Conservation (phyloP, 2,329 filamentous ascomycete genomes). For the Talaromyces sp. region DNA sequence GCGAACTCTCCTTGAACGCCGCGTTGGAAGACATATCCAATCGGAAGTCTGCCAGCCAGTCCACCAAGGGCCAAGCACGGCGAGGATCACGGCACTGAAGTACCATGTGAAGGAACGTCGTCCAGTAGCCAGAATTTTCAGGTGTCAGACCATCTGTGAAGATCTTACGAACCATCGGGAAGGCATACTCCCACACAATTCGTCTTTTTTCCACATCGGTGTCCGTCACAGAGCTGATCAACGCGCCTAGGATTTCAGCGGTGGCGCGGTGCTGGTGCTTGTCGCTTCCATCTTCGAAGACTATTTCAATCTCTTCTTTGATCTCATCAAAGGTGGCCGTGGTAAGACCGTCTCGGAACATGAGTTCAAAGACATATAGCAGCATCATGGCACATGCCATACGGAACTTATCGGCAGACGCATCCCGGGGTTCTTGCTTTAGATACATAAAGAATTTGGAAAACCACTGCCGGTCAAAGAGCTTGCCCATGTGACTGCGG, state of each 20-base stretch:
- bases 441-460: constrained; percentile 83
- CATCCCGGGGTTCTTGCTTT: constrained; percentile 91
- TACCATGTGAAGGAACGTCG: constrained; percentile 84
- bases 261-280: constrained; percentile 97
- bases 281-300: constrained; percentile 90
- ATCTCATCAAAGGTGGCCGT: constrained; percentile 80
- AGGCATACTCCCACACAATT: constrained; percentile 80
- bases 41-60: constrained; percentile 76
- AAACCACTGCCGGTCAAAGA: constrained; percentile 82
- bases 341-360: constrained; percentile 71
- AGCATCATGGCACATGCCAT: constrained; percentile 83
- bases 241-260: constrained; percentile 82
- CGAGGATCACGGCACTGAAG: constrained; percentile 87
- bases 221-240: constrained; percentile 77
- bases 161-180: constrained; percentile 79
- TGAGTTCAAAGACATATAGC: constrained; percentile 84
- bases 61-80: constrained; percentile 77
- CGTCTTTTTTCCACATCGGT: constrained; percentile 69
- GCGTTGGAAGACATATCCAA: constrained; percentile 94
- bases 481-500: constrained; percentile 72
- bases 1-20: constrained; percentile 97
- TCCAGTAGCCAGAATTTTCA: constrained; percentile 93
- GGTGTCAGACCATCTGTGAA: constrained; percentile 91
- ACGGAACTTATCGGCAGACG: constrained; percentile 76
- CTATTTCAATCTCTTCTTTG: constrained; percentile 68